Percentiles rank a stretch among this genome's conserved stretches.
Conservation (phyloP, 2,329 filamentous ascomycete genomes). For the Annulohypoxylon truncatum region DNA sequence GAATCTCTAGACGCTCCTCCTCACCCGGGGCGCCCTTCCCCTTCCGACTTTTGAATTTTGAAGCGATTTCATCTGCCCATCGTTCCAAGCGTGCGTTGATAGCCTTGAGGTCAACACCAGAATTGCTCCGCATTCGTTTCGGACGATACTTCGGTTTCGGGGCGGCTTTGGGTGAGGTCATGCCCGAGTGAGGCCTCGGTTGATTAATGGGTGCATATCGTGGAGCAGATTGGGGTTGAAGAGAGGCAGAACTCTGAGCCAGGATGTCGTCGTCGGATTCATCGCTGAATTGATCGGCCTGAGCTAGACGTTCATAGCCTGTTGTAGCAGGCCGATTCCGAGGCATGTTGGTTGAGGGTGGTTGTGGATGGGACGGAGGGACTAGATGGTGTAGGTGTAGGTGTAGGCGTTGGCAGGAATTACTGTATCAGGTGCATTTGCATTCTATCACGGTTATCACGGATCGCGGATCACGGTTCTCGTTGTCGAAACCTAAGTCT, state of each 20-base stretch:
- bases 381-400: neutral
- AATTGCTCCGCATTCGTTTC: constrained; percentile 71
- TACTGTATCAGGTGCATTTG: constrained; percentile 45
- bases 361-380: neutral
- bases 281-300: constrained; percentile 81
- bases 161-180: constrained; percentile 65
- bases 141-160: constrained; percentile 58
- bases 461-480: neutral
- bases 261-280: constrained; percentile 76
- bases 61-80: constrained; percentile 98
- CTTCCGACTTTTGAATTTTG: constrained; percentile 90
- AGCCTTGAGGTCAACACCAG: constrained; percentile 95
- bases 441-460: constrained; percentile 33
- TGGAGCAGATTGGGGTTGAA: constrained; percentile 66
- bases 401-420: constrained; percentile 2
- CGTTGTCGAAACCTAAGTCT: constrained; percentile 1
- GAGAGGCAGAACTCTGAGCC: constrained; percentile 62
- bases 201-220: constrained; percentile 74
- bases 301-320: constrained; percentile 85
- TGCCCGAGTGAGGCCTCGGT: constrained; percentile 69
- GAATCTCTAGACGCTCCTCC: constrained; percentile 91
- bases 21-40: constrained; percentile 78
- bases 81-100: constrained; percentile 95
- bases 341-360: constrained; percentile 64
- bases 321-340: constrained; percentile 77